phyloP scores from a whole-genome alignment of 169 alveolate genomes.

The Plasmodium relictum region DNA sequence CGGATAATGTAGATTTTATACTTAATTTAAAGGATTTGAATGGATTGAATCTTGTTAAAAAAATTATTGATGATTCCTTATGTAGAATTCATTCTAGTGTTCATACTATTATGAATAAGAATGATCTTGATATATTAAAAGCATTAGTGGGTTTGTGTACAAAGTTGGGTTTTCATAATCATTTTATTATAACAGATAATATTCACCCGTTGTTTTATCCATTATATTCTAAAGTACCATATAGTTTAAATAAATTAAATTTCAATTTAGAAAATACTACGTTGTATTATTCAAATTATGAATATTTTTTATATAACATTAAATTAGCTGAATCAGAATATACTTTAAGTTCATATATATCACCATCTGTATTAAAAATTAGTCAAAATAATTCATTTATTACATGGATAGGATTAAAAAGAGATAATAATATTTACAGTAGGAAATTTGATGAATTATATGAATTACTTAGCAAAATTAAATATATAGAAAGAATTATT shows the following conservation, averaged over 20 bases:
- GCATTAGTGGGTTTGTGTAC: conserved; percentile 69
- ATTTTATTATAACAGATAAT: conserved; percentile 66
- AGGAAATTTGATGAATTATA: conserved; percentile 60
- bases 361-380: conserved; percentile 30
- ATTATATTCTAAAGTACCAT: conserved; percentile 29
- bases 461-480: conserved; percentile 13
- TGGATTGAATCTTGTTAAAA: conserved; percentile 23
- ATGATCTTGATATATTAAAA: conserved; percentile 51
- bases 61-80: conserved; percentile 56
- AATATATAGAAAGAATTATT: conserved; percentile 69
- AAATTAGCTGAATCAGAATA: conserved; percentile 57
- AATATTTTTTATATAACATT: conserved; percentile 39
- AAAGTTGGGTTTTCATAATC: conserved; percentile 64
- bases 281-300: conserved; percentile 46
- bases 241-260: conserved; percentile 56
- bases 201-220: conserved; percentile 60
- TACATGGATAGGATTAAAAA: conserved; percentile 60
- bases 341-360: conserved; percentile 37
- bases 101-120: conserved; percentile 59
- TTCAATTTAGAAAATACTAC: conserved; percentile 41
- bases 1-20: conserved; percentile 28
- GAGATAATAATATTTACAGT: conserved; percentile 41
- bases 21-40: conserved; percentile 57
- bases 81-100: conserved; percentile 76
- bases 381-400: conserved; percentile 42